Conservation (phyloP, 345 rosid species). For the Arabidopsis arenosa region DNA sequence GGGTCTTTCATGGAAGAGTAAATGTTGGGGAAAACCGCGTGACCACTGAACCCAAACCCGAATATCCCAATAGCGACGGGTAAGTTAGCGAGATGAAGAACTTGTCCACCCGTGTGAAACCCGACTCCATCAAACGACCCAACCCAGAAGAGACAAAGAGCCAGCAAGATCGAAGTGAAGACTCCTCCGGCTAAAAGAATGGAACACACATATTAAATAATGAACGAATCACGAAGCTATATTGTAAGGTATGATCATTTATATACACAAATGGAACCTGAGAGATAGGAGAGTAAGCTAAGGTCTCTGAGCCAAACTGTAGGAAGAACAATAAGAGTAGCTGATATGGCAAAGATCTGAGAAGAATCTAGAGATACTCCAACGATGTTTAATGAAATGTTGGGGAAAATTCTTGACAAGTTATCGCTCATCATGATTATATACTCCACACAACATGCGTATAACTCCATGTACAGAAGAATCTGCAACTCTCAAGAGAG, state of each 20-base stretch:
- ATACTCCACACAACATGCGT: slow-evolving; percentile 82
- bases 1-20: slow-evolving; percentile 82
- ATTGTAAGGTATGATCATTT: neutral
- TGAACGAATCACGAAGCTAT: neutral
- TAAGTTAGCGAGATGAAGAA: slow-evolving; percentile 57
- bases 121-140: slow-evolving; percentile 68
- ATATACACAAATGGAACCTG: slow-evolving; percentile 54
- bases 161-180: slow-evolving; percentile 60
- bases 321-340: slow-evolving; percentile 74
- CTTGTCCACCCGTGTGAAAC: slow-evolving; percentile 62
- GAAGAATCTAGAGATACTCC: slow-evolving; percentile 57
- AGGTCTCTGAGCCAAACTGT: slow-evolving; percentile 87
- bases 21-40: slow-evolving; percentile 77
- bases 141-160: slow-evolving; percentile 75
- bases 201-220: neutral
- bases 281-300: slow-evolving; percentile 73
- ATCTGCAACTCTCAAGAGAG: slow-evolving; percentile 55
- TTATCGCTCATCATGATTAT: slow-evolving; percentile 85
- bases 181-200: slow-evolving; percentile 71
- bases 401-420: slow-evolving; percentile 67
- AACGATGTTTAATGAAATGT: slow-evolving; percentile 45
- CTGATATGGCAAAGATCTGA: slow-evolving; percentile 53
- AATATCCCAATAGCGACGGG: slow-evolving; percentile 81
- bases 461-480: slow-evolving; percentile 66
- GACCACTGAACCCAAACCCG: slow-evolving; percentile 74